Percentiles rank a stretch among this genome's conserved stretches.
Conservation (phyloP, 495 filamentous ascomycete species). For the Neurospora sp. region DNA sequence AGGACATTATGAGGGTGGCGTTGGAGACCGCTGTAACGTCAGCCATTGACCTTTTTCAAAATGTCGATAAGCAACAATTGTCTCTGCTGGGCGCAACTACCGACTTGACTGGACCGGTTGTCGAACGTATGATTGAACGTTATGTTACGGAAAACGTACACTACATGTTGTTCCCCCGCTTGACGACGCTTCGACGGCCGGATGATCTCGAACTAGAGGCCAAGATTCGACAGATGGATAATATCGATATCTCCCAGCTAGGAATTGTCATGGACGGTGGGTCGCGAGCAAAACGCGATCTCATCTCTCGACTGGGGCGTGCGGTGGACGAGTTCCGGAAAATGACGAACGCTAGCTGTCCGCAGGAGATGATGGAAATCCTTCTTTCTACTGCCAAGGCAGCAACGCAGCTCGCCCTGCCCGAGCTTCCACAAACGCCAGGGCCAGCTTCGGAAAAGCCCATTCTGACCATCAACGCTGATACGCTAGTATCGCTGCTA, state of each 20-base stretch:
- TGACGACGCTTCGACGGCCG: slow-evolving; percentile 64
- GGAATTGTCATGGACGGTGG: slow-evolving; percentile 76
- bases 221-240: slow-evolving; percentile 84
- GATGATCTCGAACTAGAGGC: slow-evolving; percentile 89
- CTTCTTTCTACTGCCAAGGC: slow-evolving; percentile 80
- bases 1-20: slow-evolving; percentile 73
- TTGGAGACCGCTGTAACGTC: slow-evolving; percentile 86
- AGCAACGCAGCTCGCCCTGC: slow-evolving; percentile 53
- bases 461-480: slow-evolving; percentile 82
- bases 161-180: slow-evolving; percentile 66
- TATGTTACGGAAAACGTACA: slow-evolving; percentile 94
- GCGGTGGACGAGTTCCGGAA: slow-evolving; percentile 87
- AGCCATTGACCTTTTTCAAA: slow-evolving; percentile 91
- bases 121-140: slow-evolving; percentile 89
- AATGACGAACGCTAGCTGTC: slow-evolving; percentile 71
- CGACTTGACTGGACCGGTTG: slow-evolving; percentile 81
- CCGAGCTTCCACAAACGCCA: slow-evolving; percentile 26
- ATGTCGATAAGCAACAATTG: slow-evolving; percentile 90
- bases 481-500: slow-evolving; percentile 86
- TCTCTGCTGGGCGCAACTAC: slow-evolving; percentile 87
- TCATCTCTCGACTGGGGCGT: slow-evolving; percentile 57
- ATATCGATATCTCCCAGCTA: slow-evolving; percentile 88
- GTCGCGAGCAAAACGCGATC: slow-evolving; percentile 56
- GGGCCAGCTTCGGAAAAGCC: slow-evolving; percentile 28
- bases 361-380: slow-evolving; percentile 90